Base-by-base conservation (phyloP, 169 alveolate species). In the Cryptosporidium parvum region DNA sequence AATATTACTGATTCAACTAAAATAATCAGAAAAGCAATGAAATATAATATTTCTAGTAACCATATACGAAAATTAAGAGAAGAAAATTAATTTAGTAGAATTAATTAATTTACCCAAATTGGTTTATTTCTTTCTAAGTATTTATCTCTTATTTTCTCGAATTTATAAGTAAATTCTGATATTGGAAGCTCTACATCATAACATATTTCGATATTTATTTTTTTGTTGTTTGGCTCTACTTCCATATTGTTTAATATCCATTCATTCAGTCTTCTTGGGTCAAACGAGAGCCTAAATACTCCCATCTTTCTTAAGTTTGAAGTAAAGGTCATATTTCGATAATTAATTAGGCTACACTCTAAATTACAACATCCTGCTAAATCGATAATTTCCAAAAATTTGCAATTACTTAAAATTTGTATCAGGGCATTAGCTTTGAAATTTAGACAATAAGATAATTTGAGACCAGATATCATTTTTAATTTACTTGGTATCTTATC, bases 391-490 rank as follows among this genome's bases (percentile, higher is more conserved):
- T 80, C 89, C 62, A 80, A 44, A 33, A 58, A 18, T 26, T 23
- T 16, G 21, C 89, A 80, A 48, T 39, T 45, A 48, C 21, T 26
- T 51, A 80, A 29, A 59, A 80, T 65, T 8, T 59, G 21, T 80
- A 59, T 39, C 10, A 80, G 14, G 1, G 89, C 12, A 23, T 51
- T 65, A n/a, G 42, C 21, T 12, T 44, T 52, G 5, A 80, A n/a
- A 39, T 59, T 80, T 5, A 29, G n/a, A 33, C 89, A 80, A 62
- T 44, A 62, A 9, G 89, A 80, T 26, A 80, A 58, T 16, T 80
- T 80, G 3, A 80, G 61, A 23, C 80, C 73, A 18, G 42, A 18
- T 61, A 80, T 26, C 26, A 26, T 14, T 56, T 61, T 80, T 18
- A 59, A 51, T 23, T 18, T 37, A 26, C 10, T 26, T 18, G 61